Evolutionary conservation across 805 yeast genomes (phyloP).

Genomic region (Dipodascus geniculatus): DNA sequence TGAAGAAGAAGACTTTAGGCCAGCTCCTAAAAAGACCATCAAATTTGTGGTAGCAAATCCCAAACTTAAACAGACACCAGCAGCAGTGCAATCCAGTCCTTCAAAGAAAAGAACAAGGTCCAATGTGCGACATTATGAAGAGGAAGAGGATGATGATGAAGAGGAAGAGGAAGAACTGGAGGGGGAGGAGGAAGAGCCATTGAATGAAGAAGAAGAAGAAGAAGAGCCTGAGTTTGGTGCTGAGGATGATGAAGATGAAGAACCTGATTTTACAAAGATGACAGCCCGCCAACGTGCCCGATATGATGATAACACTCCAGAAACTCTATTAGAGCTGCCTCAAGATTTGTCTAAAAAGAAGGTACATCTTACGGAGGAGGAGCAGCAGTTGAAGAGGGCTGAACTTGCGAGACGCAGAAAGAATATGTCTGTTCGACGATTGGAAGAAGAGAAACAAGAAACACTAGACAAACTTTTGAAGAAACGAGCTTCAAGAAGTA

Average conservation of each 20-base stretch:
- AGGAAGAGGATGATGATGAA: slow-evolving; percentile 7
- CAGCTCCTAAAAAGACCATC: slow-evolving; percentile 1
- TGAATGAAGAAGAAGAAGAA: slow-evolving; percentile 12
- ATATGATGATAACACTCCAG: slow-evolving; percentile 17
- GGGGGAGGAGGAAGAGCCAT: slow-evolving; percentile 15
- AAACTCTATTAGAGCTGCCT: slow-evolving; percentile 21
- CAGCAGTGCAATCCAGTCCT: background rate
- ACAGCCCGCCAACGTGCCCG: slow-evolving; percentile 30
- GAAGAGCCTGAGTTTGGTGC: slow-evolving; percentile 14
- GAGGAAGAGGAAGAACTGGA: slow-evolving; percentile 9
- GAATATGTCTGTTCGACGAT: slow-evolving; percentile 66
- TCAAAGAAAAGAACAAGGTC: slow-evolving; percentile 1
- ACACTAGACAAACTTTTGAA: slow-evolving; percentile 77
- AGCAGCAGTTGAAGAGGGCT: slow-evolving; percentile 65
- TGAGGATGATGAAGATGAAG: slow-evolving; percentile 17
- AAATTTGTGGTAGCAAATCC: slow-evolving; percentile 1
- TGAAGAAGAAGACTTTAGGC: slow-evolving; percentile 9
- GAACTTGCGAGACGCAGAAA: slow-evolving; percentile 84
- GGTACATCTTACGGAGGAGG: slow-evolving; percentile 67
- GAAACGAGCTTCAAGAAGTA: slow-evolving; percentile 53
- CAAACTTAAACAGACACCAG: background rate
- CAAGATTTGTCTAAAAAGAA: slow-evolving; percentile 29
- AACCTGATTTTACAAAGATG: slow-evolving; percentile 21
- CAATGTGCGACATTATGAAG: background rate
- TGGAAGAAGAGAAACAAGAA: slow-evolving; percentile 89